Conservation (phyloP, 2,329 filamentous ascomycete species). For the Colletotrichum magnum region DNA sequence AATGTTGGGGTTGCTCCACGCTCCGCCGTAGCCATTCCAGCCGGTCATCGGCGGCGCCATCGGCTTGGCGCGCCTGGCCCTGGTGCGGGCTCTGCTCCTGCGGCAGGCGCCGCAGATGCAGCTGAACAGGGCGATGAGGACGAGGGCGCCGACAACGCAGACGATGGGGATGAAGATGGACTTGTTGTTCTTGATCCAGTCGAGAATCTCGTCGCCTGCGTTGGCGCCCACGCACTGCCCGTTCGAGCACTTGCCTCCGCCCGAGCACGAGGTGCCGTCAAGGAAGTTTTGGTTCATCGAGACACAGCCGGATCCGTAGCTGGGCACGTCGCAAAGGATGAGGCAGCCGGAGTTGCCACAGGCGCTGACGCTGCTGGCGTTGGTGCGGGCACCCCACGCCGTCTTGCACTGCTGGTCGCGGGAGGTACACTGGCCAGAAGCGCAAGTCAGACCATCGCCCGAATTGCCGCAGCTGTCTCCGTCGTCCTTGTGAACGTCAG, state of each 20-base stretch:
- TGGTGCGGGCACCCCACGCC: constrained; percentile 81
- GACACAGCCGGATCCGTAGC: constrained; percentile 78
- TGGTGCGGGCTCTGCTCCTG: constrained; percentile 41
- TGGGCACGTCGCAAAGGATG: constrained; percentile 81
- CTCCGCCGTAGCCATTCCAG: constrained; percentile 42
- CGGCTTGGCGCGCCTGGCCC: constrained; percentile 45
- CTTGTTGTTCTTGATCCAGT: constrained; percentile 85
- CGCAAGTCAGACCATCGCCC: constrained; percentile 79
- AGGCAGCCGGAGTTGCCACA: constrained; percentile 79
- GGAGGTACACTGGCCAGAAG: constrained; percentile 94
- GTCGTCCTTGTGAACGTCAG: constrained; percentile 78
- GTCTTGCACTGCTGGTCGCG: constrained; percentile 90
- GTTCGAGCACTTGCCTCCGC: constrained; percentile 83
- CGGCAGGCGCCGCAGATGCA: constrained; percentile 63
- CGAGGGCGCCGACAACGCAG: constrained; percentile 76
- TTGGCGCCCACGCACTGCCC: constrained; percentile 82
- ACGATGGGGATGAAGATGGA: constrained; percentile 86
- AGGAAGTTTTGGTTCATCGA: constrained; percentile 91
- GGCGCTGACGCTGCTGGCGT: constrained; percentile 82
- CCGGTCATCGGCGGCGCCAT: constrained; percentile 37
- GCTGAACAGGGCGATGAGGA: constrained; percentile 79
- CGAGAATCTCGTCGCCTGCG: constrained; percentile 77
- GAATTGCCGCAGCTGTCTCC: constrained; percentile 78
- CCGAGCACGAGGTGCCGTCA: constrained; percentile 88
- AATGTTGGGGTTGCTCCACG: constrained; percentile 31